Base-by-base conservation (phyloP, 1,139 yeast species). In the Yamadazyma sp. region DNA sequence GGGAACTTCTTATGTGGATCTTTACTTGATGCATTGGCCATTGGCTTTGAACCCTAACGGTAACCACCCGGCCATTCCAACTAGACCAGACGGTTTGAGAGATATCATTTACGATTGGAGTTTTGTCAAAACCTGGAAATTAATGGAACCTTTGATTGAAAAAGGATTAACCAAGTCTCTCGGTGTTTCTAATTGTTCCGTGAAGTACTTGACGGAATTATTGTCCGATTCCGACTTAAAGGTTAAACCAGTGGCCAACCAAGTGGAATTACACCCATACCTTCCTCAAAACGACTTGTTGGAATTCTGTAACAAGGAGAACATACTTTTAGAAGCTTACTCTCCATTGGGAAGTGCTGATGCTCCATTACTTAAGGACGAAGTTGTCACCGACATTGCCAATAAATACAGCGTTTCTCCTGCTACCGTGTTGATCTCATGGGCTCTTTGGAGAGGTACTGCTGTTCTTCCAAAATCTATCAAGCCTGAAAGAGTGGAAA, bases 21-120 rank as follows among this genome's bases (percentile, higher is more conserved):
- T 89, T 52, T 84, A 82, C 60, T 73, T 90, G 57, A 76, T 87
- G 55, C 97, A 90, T 64, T 88, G 95, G 96, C 97, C 97, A 4
- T 71, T 77, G 37, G 73, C 86, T 1, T 57, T 78, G 42, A 69
- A 73, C 38, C 54, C 61, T 3, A 59, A 67, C 28, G 61, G 60
- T 4, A 53, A 53, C 24, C 43, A 49, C 34, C 54, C 69, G n/a
- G 56, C 64, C 29, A 73, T 72, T 35, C 61, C 62, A 15, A 47
- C 51, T 15, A 47, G 49, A 38, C 58, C 59, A 14, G 45, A 51
- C 39, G 62, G 60, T 7, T 40, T 44, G 23, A 50, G 59, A 37
- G 63, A 59, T 38, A 52, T 76, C 42, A 14, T 46, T 3, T 37
- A 40, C n/a, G 71, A 66, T 36, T 80, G 83, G 76, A 62, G 69